A percentile compares a stretch with the other conserved stretches of the same genome.
These are phyloP conservation scores for Penicillium sp. DNA, from an alignment of 2,329 filamentous ascomycete genomes.

Conservation along the genomic window DNA sequence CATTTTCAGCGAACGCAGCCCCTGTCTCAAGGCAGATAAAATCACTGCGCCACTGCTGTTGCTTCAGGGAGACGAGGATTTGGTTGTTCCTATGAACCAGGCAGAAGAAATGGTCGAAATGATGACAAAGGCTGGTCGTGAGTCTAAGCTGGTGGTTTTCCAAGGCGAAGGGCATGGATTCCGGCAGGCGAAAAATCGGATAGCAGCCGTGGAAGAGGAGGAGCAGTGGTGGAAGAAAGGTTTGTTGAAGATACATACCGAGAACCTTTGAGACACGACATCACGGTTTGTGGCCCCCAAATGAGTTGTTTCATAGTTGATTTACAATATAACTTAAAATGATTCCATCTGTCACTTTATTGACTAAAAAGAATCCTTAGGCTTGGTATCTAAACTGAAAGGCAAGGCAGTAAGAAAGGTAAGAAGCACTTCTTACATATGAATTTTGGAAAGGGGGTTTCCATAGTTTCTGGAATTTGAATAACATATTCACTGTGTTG, in stretches of 20 bases:
- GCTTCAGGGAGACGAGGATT: constrained; percentile 54
- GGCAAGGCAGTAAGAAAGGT: too few species aligned
- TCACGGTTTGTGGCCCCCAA: too few species aligned
- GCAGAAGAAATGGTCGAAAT: constrained; percentile 50
- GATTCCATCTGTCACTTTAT: too few species aligned
- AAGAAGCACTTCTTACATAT: too few species aligned
- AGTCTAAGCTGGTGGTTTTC: constrained; percentile 48
- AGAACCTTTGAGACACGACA: not conserved
- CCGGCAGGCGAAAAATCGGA: constrained; percentile 41
- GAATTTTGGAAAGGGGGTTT: too few species aligned
- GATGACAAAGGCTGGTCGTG: constrained; percentile 40
- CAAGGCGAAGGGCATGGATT: constrained; percentile 53
- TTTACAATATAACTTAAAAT: too few species aligned
- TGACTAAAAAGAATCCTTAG: too few species aligned
- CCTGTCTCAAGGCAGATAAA: constrained; percentile 46
- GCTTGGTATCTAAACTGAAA: too few species aligned
- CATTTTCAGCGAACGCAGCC: constrained; percentile 49
- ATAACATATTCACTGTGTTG: too few species aligned
- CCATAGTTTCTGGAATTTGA: too few species aligned
- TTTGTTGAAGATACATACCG: not conserved
- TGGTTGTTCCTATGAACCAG: constrained; percentile 58
- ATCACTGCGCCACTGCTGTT: constrained; percentile 53
- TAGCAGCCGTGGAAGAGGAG: constrained; percentile 45
- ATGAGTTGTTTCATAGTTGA: too few species aligned
- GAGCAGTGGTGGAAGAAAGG: constrained; percentile 47